These are phyloP conservation scores for Melanomma pulvis-pyrius DNA, from an alignment of 495 filamentous ascomycete species.

Conservation along the genomic window DNA sequence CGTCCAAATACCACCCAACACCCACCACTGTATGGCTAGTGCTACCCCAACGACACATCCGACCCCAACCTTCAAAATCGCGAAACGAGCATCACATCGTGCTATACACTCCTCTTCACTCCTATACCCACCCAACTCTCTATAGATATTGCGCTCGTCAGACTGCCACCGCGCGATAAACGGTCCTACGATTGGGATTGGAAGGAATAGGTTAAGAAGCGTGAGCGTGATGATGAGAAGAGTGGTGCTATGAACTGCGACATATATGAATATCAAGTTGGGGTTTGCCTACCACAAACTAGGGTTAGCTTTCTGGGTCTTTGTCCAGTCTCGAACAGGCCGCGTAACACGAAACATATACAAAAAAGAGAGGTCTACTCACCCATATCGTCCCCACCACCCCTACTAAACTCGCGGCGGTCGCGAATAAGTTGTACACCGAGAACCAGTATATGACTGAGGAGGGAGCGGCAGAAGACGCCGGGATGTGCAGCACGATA, in stretches of 20 bases:
- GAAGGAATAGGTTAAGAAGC: slow-evolving; percentile 4
- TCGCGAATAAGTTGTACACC: slow-evolving; percentile 24
- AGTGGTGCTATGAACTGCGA: slow-evolving; percentile 8
- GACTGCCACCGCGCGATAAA: not conserved
- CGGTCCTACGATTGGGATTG: not conserved
- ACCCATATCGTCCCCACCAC: slow-evolving; percentile 28
- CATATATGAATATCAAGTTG: slow-evolving; percentile 2
- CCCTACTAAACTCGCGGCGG: slow-evolving; percentile 16
- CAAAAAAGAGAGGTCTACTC: not conserved
- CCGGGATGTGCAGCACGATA: not conserved
- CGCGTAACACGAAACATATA: no score
- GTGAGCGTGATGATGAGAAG: slow-evolving; percentile 1
- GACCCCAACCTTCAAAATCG: slow-evolving; percentile 11
- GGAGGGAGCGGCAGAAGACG: not conserved
- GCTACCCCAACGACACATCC: slow-evolving; percentile 8
- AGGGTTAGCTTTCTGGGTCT: no score
- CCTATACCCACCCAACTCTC: slow-evolving; percentile 4
- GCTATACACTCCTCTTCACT: slow-evolving; percentile 14
- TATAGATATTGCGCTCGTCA: not conserved
- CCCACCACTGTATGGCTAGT: slow-evolving; percentile 36
- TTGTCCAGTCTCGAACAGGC: no score
- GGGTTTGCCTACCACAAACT: slow-evolving; percentile 4
- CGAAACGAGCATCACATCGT: slow-evolving; percentile 6
- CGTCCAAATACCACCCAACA: slow-evolving; percentile 14
- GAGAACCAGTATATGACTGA: not conserved